These are phyloP conservation scores for Solanum infundibuliforme DNA, from an alignment of 257 asterid genomes.

Conservation along the genomic window DNA sequence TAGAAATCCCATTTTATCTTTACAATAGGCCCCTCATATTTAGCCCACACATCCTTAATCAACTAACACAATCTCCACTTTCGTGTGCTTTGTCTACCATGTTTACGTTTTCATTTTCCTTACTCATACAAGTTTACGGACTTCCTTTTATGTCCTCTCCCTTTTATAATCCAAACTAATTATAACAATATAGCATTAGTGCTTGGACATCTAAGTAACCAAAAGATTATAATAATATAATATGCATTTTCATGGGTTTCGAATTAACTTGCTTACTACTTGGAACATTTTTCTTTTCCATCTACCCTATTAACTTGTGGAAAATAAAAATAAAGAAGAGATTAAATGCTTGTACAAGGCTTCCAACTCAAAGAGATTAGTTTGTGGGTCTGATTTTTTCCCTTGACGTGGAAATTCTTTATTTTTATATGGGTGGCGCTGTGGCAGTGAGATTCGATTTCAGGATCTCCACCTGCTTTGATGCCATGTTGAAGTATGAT, in stretches of 20 bases:
- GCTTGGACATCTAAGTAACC: not conserved
- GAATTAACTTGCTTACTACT: not conserved
- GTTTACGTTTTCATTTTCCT: not conserved
- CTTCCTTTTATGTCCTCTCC: not conserved
- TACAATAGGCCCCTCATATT: not conserved
- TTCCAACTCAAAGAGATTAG: not conserved
- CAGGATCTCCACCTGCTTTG: not conserved
- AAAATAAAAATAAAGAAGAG: too few species aligned
- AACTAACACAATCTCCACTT: not conserved
- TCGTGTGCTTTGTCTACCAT: not conserved
- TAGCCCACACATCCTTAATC: not conserved
- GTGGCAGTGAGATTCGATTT: not conserved
- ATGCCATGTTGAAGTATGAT: not conserved
- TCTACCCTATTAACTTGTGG: not conserved
- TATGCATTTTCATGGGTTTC: not conserved
- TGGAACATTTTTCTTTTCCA: not conserved
- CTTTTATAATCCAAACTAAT: not conserved
- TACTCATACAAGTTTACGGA: not conserved
- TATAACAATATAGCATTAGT: not conserved
- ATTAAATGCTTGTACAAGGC: not conserved
- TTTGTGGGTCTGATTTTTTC: not conserved
- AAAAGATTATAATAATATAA: not conserved
- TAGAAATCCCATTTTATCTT: not conserved
- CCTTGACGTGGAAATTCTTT: too few species aligned
- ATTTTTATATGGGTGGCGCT: not conserved